Conservation (phyloP, 2,329 filamentous ascomycete species). For the Apiospora hydei region DNA sequence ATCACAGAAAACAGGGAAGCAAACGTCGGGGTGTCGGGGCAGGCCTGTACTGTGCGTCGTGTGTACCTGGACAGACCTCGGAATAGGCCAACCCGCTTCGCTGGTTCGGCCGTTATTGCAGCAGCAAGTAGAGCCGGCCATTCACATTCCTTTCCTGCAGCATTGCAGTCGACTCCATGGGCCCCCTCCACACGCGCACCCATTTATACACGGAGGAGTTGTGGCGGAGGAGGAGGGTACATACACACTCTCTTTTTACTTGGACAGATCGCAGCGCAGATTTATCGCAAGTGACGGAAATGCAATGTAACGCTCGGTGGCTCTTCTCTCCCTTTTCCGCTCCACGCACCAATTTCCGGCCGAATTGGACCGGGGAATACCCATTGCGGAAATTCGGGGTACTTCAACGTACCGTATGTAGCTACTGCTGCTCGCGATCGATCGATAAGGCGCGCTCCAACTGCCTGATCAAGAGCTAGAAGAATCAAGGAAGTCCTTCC, state of each 20-base stretch:
- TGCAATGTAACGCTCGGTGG: conserved; percentile 20
- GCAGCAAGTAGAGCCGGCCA: not conserved
- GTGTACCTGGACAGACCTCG: not conserved
- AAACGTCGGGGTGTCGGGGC: not conserved
- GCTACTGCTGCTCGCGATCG: not conserved
- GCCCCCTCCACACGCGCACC: conserved; percentile 1
- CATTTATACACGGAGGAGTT: not conserved
- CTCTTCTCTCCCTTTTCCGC: not conserved
- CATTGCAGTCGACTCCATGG: not conserved
- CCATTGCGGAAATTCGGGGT: conserved; percentile 12
- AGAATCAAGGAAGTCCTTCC: not conserved
- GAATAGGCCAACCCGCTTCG: conserved; percentile 9
- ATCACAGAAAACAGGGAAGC: not conserved
- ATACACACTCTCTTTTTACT: not conserved
- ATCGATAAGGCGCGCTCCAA: not conserved
- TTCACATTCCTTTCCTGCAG: not conserved
- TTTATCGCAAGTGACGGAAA: conserved; percentile 21
- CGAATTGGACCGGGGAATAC: conserved; percentile 15
- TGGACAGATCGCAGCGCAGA: conserved; percentile 12
- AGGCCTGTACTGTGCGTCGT: not conserved
- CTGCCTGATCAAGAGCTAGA: not conserved
- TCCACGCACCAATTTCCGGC: conserved; percentile 20
- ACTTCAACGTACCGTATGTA: not conserved
- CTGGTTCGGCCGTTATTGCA: conserved; percentile 18
- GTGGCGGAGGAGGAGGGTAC: not conserved